Evolutionary conservation across 164 flowering plant species (phyloP).

Genomic region (Malania oleifera): DNA sequence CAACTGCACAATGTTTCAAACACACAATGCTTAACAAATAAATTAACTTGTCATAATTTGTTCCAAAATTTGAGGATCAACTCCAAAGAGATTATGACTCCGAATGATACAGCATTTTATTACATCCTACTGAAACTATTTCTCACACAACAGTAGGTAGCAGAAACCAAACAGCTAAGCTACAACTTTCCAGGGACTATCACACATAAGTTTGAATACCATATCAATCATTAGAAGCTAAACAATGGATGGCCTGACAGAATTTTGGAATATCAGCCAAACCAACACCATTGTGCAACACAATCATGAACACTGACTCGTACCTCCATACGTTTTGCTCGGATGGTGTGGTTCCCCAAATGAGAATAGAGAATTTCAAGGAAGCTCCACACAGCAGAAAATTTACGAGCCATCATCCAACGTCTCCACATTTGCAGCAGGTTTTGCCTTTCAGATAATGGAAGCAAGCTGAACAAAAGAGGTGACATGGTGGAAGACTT

Average conservation of each 20-base stretch:
- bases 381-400: slow-evolving; percentile 1
- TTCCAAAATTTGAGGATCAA: too few species aligned
- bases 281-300: slow-evolving; percentile 8
- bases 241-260: neutral
- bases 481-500: neutral
- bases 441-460: neutral
- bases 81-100: too few species aligned
- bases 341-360: slow-evolving; percentile 1
- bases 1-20: too few species aligned
- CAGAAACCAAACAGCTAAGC: neutral
- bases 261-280: slow-evolving; percentile 5
- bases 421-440: neutral
- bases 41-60: too few species aligned
- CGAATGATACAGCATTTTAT: too few species aligned
- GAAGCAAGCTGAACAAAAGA: slow-evolving; percentile 3
- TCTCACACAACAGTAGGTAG: too few species aligned
- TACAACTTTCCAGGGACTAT: neutral
- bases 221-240: neutral
- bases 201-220: too few species aligned
- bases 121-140: too few species aligned
- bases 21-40: too few species aligned
- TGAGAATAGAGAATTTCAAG: neutral
- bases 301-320: neutral
- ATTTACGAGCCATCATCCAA: too few species aligned
- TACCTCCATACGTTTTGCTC: neutral